phyloP scores from a whole-genome alignment of 805 yeast genomes.

The Metschnikowia continentalis region DNA sequence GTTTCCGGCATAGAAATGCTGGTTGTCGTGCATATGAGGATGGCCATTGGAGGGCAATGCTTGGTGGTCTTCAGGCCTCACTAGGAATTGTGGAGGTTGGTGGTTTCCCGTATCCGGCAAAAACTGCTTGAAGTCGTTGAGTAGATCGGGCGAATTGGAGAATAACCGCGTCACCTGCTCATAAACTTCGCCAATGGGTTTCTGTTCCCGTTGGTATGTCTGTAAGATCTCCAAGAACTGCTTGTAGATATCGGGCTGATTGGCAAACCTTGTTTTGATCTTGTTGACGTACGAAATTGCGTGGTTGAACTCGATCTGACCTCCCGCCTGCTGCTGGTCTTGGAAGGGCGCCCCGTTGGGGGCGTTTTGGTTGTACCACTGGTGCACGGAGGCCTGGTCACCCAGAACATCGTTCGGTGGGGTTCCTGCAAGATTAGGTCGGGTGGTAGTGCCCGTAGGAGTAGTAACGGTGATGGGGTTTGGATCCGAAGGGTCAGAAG shows the following conservation, averaged over 20 bases:
- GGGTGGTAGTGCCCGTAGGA: slow-evolving; percentile 78
- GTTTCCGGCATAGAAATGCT: slow-evolving; percentile 14
- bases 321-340: slow-evolving; percentile 30
- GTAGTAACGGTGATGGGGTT: slow-evolving; percentile 92
- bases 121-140: slow-evolving; percentile 93
- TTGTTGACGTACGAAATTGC: slow-evolving; percentile 95
- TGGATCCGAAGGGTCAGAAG: slow-evolving; percentile 83
- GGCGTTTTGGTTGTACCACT: slow-evolving; percentile 5
- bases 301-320: slow-evolving; percentile 92
- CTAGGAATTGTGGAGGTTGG: slow-evolving; percentile 22
- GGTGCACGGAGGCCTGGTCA: slow-evolving; percentile 5
- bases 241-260: slow-evolving; percentile 94
- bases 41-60: slow-evolving; percentile 18
- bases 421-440: slow-evolving; percentile 46
- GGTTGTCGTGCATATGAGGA: slow-evolving; percentile 10
- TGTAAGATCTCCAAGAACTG: slow-evolving; percentile 91
- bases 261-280: slow-evolving; percentile 88
- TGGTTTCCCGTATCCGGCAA: slow-evolving; percentile 74
- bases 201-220: slow-evolving; percentile 93
- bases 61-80: slow-evolving; percentile 19
- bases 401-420: neutral
- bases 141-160: slow-evolving; percentile 87
- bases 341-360: slow-evolving; percentile 7
- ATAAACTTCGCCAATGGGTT: slow-evolving; percentile 92
- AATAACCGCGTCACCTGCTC: slow-evolving; percentile 87